phyloP scores from a whole-genome alignment of 1,284 basidiomycete genomes.

The Malassezia sympodialis region DNA sequence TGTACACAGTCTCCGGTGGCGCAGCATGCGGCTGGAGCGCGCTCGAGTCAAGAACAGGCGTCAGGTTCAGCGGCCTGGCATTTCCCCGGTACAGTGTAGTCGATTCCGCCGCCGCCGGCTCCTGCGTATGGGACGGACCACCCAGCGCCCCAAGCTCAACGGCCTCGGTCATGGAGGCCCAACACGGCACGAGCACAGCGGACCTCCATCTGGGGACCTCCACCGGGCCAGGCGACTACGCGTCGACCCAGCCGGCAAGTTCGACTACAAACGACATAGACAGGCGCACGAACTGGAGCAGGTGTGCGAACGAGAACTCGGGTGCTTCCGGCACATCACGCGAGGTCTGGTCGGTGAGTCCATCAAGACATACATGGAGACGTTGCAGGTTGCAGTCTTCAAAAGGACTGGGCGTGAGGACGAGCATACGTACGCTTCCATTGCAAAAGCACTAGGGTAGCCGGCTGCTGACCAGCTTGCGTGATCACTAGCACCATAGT shows the following conservation, averaged over 20 bases:
- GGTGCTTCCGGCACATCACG: conserved; percentile 25
- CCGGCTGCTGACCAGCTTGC: conserved; percentile 48
- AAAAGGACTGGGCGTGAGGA: conserved; percentile 22
- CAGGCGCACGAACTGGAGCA: conserved; percentile 38
- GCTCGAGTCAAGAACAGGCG: not conserved
- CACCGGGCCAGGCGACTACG: not conserved
- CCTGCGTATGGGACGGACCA: not conserved
- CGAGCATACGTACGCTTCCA: conserved; percentile 23
- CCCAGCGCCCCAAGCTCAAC: not conserved
- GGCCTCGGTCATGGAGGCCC: not conserved
- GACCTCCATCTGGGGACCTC: not conserved
- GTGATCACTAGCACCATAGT: conserved; percentile 82
- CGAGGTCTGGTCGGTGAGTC: conserved; percentile 11
- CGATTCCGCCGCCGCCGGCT: not conserved
- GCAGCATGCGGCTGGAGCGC: not conserved
- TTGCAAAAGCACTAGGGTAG: conserved; percentile 47
- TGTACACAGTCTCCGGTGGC: not conserved
- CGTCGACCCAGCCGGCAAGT: conserved; percentile 29
- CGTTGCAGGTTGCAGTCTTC: conserved; percentile 33
- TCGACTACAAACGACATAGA: conserved; percentile 38
- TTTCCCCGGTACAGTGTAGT: not conserved
- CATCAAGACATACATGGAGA: conserved; percentile 24
- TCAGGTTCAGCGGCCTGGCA: not conserved
- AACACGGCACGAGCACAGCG: too few relatives aligned
- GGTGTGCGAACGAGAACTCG: conserved; percentile 37